Evolutionary conservation across 2,329 filamentous ascomycete species (phyloP), one percentile per base, ranked within the genome.

Genomic region (Alternaria arborescens): DNA sequence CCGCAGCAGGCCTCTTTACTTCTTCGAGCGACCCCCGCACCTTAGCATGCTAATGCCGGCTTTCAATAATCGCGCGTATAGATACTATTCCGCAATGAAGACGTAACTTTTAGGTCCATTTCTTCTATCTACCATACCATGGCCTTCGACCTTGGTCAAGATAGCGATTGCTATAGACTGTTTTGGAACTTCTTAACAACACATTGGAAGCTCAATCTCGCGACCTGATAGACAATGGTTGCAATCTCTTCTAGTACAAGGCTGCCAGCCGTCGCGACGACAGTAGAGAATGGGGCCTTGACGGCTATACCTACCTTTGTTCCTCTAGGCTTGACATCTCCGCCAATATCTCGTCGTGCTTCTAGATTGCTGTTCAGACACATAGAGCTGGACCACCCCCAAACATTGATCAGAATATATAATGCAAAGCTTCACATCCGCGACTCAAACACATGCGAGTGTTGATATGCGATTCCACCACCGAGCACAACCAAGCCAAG

Each of bases 1-100:
- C 58, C 53, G 53, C 38, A 42, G 26, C 52, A 53, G 48, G 58
- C 34, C 28, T 52, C 41, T 51, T 64, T 41, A 24, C 61, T 58
- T 55, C 30, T 60, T 61, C 28, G 18, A 62, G 64, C 47, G 52
- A 51, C 57, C 64, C 61, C 61, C 55, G 47, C 58, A 57, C 56
- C 26, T 26, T 34, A 51, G 26, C 58, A 38, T 28, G 46, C 52
- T 40, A 59, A 47, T 55, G 43, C 51, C 51, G 26, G 40, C 18
- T 53, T 18, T 43, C 34, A 34, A 40, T 30, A n/a, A 41, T 26
- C 2, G 32, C 26, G 24, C 18, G 14, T 42, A 30, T 46, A 58
- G 30, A 14, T 1, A 24, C 34, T 26, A 14, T 22, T n/a, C 38
- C 7, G 11, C 16, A 41, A 6, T 41, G 8, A 7, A 50, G 22